Evolutionary conservation across 306 rosid genomes (phyloP), one percentile per base, ranked within the genome.

Genomic region (Prunus salicina): DNA sequence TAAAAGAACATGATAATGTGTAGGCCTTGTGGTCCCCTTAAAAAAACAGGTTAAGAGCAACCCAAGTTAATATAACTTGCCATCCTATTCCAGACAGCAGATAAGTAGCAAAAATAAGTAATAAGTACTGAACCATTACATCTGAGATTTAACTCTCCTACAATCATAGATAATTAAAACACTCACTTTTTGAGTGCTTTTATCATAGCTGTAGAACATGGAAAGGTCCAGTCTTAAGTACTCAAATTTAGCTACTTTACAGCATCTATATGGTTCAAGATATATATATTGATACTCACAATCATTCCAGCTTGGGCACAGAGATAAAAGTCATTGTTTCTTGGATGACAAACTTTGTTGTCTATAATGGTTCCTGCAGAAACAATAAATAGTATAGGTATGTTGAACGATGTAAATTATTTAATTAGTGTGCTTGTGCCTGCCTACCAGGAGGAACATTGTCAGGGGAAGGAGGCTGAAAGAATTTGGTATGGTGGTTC

Each of bases 281-380:
- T 28, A 28, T 34, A 34, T 34, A 0, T 32, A 58, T 4, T 8
- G 43, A 62, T 64, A 83, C 98, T 86, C 73, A 96, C 99, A 3
- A 96, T 96, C 99, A 92, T 92, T 78, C 99, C 99, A 11, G 96
- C 97, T 78, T 96, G 99, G 0, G 99, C 98, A 78, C 99, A 96
- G 51, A 96, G 71, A 53, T 96, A 96, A 53, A 96, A 96, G 78
- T 96, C 98, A 32, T 96, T 86, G 72, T 91, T 96, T 38, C 90
- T 74, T 1, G 98, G 98, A 80, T 96, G 99, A 56, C 99, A 96
- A 47, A 96, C 84, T 82, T 74, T 88, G 76, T 91, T 96, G 82
- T 91, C 99, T n/a, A 96, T 87, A 22, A 96, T 81, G 12, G 98
- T 96, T 38, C 99, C 99, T 96, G 82, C 30, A 72, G 62, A 74